phyloP scores from a whole-genome alignment of 306 rosid genomes.

The Fagus crenata region DNA sequence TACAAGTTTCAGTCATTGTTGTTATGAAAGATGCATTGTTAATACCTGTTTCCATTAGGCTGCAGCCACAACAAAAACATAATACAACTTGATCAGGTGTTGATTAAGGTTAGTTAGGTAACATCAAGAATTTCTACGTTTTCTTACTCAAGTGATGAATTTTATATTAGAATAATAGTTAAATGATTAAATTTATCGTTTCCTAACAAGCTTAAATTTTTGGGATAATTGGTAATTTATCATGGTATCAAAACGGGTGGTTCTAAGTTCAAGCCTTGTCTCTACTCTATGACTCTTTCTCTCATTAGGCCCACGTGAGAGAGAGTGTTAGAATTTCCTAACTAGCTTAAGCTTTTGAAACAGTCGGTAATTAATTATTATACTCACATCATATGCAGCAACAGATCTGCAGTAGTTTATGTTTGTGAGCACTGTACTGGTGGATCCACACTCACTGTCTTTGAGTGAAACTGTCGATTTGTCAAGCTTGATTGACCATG shows the following conservation, averaged over 20 bases:
- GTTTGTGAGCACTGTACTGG: slow-evolving; percentile 69
- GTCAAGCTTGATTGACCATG: slow-evolving; percentile 81
- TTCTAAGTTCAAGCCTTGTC: too few species aligned
- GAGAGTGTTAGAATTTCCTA: too few species aligned
- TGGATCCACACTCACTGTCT: slow-evolving; percentile 86
- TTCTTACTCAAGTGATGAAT: background rate
- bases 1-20: background rate
- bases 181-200: too few species aligned
- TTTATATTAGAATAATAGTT: too few species aligned
- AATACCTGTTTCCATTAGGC: slow-evolving; percentile 64
- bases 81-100: slow-evolving; percentile 22
- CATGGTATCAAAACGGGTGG: too few species aligned
- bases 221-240: too few species aligned
- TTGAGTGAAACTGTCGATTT: slow-evolving; percentile 68
- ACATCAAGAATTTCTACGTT: slow-evolving; percentile 1
- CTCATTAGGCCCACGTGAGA: too few species aligned
- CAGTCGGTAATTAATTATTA: background rate
- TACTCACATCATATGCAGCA: slow-evolving; percentile 67
- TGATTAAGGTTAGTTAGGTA: slow-evolving; percentile 4
- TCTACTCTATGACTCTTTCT: too few species aligned
- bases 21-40: slow-evolving; percentile 25
- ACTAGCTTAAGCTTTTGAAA: too few species aligned
- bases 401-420: slow-evolving; percentile 69
- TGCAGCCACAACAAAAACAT: slow-evolving; percentile 40
- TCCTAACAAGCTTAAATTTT: too few species aligned